Evolutionary conservation across 768 basidiomycete species (phyloP).

Genomic region (Cyclocybe cylindracea): DNA sequence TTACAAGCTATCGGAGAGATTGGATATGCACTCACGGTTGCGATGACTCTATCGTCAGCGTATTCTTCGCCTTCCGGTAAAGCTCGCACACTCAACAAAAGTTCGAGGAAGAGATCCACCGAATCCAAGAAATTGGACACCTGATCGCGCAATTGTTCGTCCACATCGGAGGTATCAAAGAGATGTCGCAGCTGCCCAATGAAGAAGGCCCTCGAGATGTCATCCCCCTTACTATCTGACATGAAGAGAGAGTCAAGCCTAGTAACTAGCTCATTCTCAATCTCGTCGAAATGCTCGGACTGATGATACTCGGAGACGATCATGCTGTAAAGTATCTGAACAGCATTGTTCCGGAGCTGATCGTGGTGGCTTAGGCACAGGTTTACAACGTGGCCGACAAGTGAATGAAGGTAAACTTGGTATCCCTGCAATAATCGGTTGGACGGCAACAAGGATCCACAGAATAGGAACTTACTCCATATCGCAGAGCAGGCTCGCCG

Average conservation of each 20-base stretch:
- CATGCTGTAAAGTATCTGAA: slow-evolving; percentile 94
- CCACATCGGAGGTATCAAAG: slow-evolving; percentile 84
- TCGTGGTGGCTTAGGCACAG: slow-evolving; percentile 96
- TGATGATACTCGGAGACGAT: slow-evolving; percentile 90
- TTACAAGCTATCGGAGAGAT: slow-evolving; percentile 11
- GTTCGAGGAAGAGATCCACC: slow-evolving; percentile 89
- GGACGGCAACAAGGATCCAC: background rate
- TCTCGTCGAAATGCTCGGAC: slow-evolving; percentile 80
- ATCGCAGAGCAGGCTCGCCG: slow-evolving; percentile 57
- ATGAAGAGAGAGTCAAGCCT: slow-evolving; percentile 91
- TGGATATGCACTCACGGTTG: slow-evolving; percentile 55
- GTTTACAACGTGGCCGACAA: slow-evolving; percentile 89
- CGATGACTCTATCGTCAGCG: slow-evolving; percentile 92
- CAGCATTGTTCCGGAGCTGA: slow-evolving; percentile 84
- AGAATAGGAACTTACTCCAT: slow-evolving; percentile 55
- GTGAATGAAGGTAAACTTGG: slow-evolving; percentile 77
- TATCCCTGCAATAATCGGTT: slow-evolving; percentile 58
- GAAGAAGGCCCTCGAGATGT: slow-evolving; percentile 91
- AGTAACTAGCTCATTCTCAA: slow-evolving; percentile 91
- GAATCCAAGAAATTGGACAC: slow-evolving; percentile 85
- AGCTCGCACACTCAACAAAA: slow-evolving; percentile 83
- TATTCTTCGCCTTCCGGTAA: slow-evolving; percentile 93
- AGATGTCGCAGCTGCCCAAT: slow-evolving; percentile 85
- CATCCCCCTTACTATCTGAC: slow-evolving; percentile 89
- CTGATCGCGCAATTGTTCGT: slow-evolving; percentile 74